These are phyloP conservation scores for Penicillium longicatenatum DNA, from an alignment of 495 filamentous ascomycete species.

Conservation along the genomic window DNA sequence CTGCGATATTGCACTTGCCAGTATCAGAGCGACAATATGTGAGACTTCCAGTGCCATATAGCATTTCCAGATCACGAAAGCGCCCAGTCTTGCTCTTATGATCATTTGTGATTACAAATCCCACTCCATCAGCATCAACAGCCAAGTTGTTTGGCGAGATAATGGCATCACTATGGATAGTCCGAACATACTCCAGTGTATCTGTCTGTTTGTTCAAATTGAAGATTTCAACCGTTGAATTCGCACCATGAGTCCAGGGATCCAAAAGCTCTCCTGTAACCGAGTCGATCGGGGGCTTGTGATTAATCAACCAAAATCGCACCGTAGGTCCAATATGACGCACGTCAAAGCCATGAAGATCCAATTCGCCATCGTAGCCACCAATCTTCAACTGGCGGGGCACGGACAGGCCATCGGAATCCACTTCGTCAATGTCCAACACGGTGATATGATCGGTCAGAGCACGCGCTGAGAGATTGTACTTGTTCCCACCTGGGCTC, in stretches of 20 bases:
- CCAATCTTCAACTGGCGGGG: conserved; percentile 23
- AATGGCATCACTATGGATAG: conserved; percentile 29
- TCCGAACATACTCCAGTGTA: conserved; percentile 32
- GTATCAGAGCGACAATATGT: conserved; percentile 21
- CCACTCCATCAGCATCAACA: conserved; percentile 26
- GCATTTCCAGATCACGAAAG: conserved; percentile 19
- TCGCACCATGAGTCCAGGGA: conserved; percentile 29
- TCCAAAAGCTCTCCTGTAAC: conserved; percentile 33
- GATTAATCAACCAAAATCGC: conserved; percentile 42
- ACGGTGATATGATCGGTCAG: conserved; percentile 34
- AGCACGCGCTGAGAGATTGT: conserved; percentile 23
- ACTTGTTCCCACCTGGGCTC: conserved; percentile 17
- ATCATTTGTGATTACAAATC: conserved; percentile 38
- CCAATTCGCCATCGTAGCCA: conserved; percentile 28
- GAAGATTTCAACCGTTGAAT: conserved; percentile 43
- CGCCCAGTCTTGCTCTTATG: conserved; percentile 31
- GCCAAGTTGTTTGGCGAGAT: conserved; percentile 38
- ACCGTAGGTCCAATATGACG: conserved; percentile 15
- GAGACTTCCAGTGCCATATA: conserved; percentile 18
- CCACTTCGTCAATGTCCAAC: conserved; percentile 33
- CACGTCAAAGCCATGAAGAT: conserved; percentile 37
- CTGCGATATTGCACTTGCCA: conserved; percentile 31
- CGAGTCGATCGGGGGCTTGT: conserved; percentile 38
- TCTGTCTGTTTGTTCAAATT: conserved; percentile 14
- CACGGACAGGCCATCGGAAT: conserved; percentile 22